Percentiles rank a stretch among this genome's conserved stretches.
phyloP scores from a whole-genome alignment of 208 protist species.

The Acanthamoeba castellanii region DNA sequence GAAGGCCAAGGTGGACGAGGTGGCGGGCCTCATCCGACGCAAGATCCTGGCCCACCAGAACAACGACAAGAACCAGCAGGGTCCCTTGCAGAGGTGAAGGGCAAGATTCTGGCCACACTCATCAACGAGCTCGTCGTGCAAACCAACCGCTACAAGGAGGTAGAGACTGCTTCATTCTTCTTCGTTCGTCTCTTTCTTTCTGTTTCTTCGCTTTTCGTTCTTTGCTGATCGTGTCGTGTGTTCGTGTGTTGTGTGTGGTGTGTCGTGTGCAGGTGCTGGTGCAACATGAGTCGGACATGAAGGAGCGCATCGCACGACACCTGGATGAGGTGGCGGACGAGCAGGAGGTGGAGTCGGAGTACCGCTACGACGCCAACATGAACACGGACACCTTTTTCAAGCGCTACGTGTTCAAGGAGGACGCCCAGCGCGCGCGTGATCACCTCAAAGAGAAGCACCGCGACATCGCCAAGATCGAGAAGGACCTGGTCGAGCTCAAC shows the following conservation, averaged over 20 bases:
- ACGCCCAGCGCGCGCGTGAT: background rate
- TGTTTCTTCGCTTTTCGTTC: background rate
- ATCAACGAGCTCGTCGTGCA: conserved; percentile 16
- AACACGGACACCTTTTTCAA: conserved; percentile 66
- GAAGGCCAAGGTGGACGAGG: background rate
- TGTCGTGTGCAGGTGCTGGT: background rate
- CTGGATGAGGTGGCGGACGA: conserved; percentile 27
- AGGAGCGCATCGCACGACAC: background rate
- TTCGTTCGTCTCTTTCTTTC: background rate
- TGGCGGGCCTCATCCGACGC: background rate
- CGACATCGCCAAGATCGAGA: conserved; percentile 39
- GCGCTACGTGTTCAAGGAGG: conserved; percentile 65
- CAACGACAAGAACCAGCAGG: background rate
- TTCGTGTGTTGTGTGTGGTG: background rate
- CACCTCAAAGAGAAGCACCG: conserved; percentile 64
- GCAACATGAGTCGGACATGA: background rate
- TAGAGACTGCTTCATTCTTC: background rate
- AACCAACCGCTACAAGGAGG: conserved; percentile 47
- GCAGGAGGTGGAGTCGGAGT: conserved; percentile 26
- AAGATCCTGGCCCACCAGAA: conserved; percentile 19
- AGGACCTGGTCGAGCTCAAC: conserved; percentile 33
- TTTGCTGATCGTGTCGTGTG: background rate
- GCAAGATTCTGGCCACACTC: conserved; percentile 45
- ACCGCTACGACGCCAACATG: conserved; percentile 38
- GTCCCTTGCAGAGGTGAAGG: conserved; percentile 64